Evolutionary conservation across 805 yeast genomes (phyloP), one percentile per base, ranked within the genome.

Genomic region (Yarrowia sp.): DNA sequence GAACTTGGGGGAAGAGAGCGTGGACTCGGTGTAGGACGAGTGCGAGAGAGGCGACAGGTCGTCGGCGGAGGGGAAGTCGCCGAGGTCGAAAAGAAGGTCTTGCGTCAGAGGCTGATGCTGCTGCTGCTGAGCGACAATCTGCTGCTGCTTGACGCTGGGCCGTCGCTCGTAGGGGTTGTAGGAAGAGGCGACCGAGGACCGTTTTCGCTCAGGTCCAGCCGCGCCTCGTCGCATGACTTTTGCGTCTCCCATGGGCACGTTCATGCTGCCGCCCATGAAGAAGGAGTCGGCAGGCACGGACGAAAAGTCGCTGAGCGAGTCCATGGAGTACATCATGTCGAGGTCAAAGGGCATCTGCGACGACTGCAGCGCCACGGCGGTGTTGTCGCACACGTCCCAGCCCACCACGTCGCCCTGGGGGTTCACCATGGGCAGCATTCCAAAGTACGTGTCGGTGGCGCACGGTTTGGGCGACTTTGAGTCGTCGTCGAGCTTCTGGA

Each of bases 81-180:
- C 52, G 16, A 41, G 64, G 44, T 63, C 64, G 6, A 33, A 28
- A 2, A 44, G 54, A 22, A 56, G 40, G 64, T 33, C 49, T 51
- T 62, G 65, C 32, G 65, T 21, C 52, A 30, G 61, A 12, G 22
- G 66, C 65, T 65, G 54, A 21, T 59, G 54, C 49, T 43, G 64
- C 35, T 30, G 65, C 61, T 41, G 64, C 51, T 26, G 62, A 30
- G 64, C 49, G 14, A 65, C 48, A 33, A 38, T 38, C 51, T 54
- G 66, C 48, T 51, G 65, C 43, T 65, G 64, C 61, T 51, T 51
- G 41, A 33, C 58, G 14, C 58, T 51, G 58, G 58, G 58, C 12
- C 58, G 61, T 38, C 61, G 61, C 24, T 33, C 58, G 33, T 41
- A 61, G 36, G 64, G 61, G 14, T 44, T 26, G 26, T 38, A 54